Evolutionary conservation across 495 filamentous ascomycete genomes (phyloP), one percentile per base, ranked within the genome.

Genomic region (Hypoxylon trugodes): DNA sequence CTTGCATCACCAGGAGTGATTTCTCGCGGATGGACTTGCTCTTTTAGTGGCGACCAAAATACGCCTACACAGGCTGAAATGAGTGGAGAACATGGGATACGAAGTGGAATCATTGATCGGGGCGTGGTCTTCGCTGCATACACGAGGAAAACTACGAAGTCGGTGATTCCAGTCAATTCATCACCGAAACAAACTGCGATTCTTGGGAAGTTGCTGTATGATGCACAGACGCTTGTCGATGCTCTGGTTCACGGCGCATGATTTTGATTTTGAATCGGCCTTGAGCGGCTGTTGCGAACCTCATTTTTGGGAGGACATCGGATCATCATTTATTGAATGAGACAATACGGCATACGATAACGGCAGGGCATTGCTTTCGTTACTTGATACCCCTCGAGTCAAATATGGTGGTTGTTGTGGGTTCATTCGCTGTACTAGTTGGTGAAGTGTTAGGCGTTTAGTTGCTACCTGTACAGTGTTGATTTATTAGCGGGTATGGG

Each of bases 121-220:
- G 77, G 77, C 16, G 70, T 80, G 25, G 69, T 80, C 2, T 80
- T 80, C 40, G 74, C 75, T 0, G 77, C 76, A 1, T 79, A 77
- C 48, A 61, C 63, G 4, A 61, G 33, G 18, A 66, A 66, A 57
- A 66, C 63, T 28, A 66, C 63, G 1, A 61, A 55, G 38, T 66
- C 63, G 8, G 43, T 30, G 24, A 66, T 66, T 22, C 63, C 63
- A 1, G 63, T 61, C 4, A 61, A 15, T 4, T 36, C 63, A 13
- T 61, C 63, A n/a, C 63, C 57, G 8, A 66, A 43, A 25, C 63
- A 66, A 42, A 57, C 57, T 1, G 63, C 46, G 7, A 30, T 66
- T 10, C 63, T 66, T 4, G 63, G 57, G 3, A 66, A 61, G 13
- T 24, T 66, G 10, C 33, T 49, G 2, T 59, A 42, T 21, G 63